Evolutionary conservation across 345 rosid genomes (phyloP), one percentile per base, ranked within the genome.

Genomic region (Citrus hindsii): DNA sequence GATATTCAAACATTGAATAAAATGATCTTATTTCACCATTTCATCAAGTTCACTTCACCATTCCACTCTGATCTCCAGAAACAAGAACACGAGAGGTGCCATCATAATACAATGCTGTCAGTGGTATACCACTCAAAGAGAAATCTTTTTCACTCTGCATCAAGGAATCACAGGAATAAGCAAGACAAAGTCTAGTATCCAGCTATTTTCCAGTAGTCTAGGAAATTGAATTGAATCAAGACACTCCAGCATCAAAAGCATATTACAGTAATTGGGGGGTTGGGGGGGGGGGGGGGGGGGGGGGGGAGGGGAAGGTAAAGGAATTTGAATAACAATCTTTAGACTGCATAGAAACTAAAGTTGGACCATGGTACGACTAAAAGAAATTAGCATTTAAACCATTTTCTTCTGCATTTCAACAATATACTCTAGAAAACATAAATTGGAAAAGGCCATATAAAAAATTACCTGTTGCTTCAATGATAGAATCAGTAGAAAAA

Each of bases 1-100:
- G 71, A 68, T 37, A 28, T 69, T 37, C 56, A 62, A 61, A 35
- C 30, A 40, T 8, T 8, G 66, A 61, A 71, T 6, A 32, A 65
- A 60, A 42, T 22, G 7, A 67, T 73, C 56, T 33, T 38, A 73
- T 61, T 37, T 14, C 12, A 71, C 18, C 56, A 62, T 68, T 56
- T 77, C 28, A 51, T 76, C 4, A 37, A 78, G 27, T 46, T 73
- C 7, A 73, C 64, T 82, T 80, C 76, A 92, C 97, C 93, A 64
- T 86, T 88, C 98, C 98, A 80, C 73, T 86, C 58, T 91, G 89
- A 85, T 95, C 98, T 71, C 98, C 98, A 53, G 97, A 89, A 71
- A 87, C 83, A 83, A 95, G 95, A 76, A 89, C 75, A 70, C 84
- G 87, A 58, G 89, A 58, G 78, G 81, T 80, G 25, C 84, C 84